Conservation (phyloP, 805 yeast species). For the Saccharomyces paradoxus region DNA sequence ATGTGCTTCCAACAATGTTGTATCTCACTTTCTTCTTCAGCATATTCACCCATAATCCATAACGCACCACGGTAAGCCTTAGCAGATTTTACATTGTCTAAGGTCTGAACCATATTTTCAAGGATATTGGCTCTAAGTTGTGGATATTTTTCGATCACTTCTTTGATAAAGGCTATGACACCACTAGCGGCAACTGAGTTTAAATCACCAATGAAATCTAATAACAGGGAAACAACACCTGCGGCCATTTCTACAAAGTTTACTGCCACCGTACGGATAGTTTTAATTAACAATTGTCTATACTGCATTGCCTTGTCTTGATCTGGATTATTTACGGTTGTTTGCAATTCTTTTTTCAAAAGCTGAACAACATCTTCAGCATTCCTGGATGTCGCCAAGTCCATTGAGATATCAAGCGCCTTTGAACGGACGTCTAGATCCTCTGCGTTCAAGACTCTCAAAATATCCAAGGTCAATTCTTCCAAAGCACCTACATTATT, state of each 20-base stretch:
- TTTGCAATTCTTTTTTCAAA: slow-evolving; percentile 82
- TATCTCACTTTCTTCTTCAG: slow-evolving; percentile 60
- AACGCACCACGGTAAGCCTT: slow-evolving; percentile 88
- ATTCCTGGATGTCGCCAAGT: slow-evolving; percentile 74
- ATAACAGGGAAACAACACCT: slow-evolving; percentile 75
- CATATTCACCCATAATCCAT: slow-evolving; percentile 95
- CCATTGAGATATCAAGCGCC: slow-evolving; percentile 77
- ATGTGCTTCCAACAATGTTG: slow-evolving; percentile 82
- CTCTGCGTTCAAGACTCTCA: slow-evolving; percentile 78
- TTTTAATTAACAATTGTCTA: slow-evolving; percentile 77
- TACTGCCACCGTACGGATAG: slow-evolving; percentile 84
- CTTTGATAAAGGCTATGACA: slow-evolving; percentile 85
- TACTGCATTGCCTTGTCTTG: slow-evolving; percentile 81
- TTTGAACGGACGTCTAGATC: slow-evolving; percentile 86
- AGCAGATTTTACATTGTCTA: slow-evolving; percentile 69
- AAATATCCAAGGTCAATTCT: slow-evolving; percentile 74
- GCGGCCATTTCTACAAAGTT: slow-evolving; percentile 86
- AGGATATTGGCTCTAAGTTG: slow-evolving; percentile 61
- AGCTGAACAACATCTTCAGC: slow-evolving; percentile 90
- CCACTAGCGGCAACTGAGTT: slow-evolving; percentile 81
- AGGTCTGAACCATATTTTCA: slow-evolving; percentile 49
- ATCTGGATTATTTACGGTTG: slow-evolving; percentile 51
- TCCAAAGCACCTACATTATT: slow-evolving; percentile 76
- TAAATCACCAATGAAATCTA: slow-evolving; percentile 80
- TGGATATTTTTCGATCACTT: slow-evolving; percentile 88